A percentile compares a stretch with the other conserved stretches of the same genome.
Conservation (phyloP, 2,329 filamentous ascomycete genomes). For the Beauveria bassiana region DNA sequence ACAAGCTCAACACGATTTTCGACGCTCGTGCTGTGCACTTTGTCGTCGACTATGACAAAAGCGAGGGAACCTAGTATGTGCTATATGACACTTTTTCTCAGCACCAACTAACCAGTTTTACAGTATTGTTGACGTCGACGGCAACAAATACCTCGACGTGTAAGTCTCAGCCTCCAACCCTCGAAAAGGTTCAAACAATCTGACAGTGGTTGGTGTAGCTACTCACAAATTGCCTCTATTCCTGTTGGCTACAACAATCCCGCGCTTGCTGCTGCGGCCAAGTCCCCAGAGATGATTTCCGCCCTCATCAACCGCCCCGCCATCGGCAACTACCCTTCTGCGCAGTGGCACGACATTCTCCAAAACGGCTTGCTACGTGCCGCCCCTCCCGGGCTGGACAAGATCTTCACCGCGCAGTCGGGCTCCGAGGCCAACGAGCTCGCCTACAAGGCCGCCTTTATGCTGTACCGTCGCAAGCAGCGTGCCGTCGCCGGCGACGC, state of each 20-base stretch:
- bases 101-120: not conserved
- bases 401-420: conserved; percentile 73
- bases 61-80: conserved; percentile 38
- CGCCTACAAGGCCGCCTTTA: conserved; percentile 80
- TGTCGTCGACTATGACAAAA: conserved; percentile 45
- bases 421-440: conserved; percentile 80
- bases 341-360: conserved; percentile 66
- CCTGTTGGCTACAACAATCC: conserved; percentile 79
- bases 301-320: conserved; percentile 73
- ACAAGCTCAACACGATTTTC: conserved; percentile 40
- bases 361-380: conserved; percentile 63
- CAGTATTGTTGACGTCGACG: conserved; percentile 39
- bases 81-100: not conserved
- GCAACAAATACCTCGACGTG: conserved; percentile 42
- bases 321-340: conserved; percentile 71
- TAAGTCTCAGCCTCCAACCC: conserved; percentile 22
- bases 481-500: conserved; percentile 65
- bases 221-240: conserved; percentile 78
- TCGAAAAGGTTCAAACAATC: not conserved
- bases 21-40: conserved; percentile 46
- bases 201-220: conserved; percentile 31
- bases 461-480: conserved; percentile 67
- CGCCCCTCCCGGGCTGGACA: conserved; percentile 65
- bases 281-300: conserved; percentile 62
- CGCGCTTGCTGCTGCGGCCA: conserved; percentile 54